phyloP scores from a whole-genome alignment of 805 yeast genomes.

The Candida lessepsii region DNA sequence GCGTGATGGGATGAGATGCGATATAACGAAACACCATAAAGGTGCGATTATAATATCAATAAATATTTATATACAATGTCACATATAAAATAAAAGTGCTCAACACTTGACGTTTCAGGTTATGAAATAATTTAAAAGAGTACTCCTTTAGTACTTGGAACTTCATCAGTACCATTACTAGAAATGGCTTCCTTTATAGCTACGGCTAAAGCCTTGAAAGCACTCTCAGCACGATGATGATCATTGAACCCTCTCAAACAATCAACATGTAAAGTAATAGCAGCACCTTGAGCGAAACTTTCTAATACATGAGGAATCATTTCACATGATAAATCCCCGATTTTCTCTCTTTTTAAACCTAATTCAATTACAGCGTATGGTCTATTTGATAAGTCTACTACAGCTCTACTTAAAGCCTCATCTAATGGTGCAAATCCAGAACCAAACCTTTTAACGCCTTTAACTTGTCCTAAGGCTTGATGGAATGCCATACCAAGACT shows the following conservation, averaged over 20 bases:
- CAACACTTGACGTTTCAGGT: too few species aligned
- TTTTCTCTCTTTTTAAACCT: slow-evolving; percentile 86
- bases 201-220: slow-evolving; percentile 93
- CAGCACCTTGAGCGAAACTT: slow-evolving; percentile 90
- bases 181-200: slow-evolving; percentile 86
- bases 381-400: slow-evolving; percentile 90
- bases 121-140: slow-evolving; percentile 4
- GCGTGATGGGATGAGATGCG: slow-evolving; percentile 5
- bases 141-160: slow-evolving; percentile 97
- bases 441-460: slow-evolving; percentile 92
- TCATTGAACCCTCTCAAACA: slow-evolving; percentile 91
- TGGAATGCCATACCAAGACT: slow-evolving; percentile 89
- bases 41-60: not conserved
- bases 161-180: slow-evolving; percentile 81
- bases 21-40: too few species aligned
- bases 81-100: too few species aligned
- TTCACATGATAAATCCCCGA: slow-evolving; percentile 89
- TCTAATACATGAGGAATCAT: slow-evolving; percentile 98
- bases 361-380: slow-evolving; percentile 89
- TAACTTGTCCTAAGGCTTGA: slow-evolving; percentile 82
- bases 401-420: slow-evolving; percentile 93
- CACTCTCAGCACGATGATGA: slow-evolving; percentile 94
- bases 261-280: slow-evolving; percentile 90
- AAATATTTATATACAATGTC: not conserved
- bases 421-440: slow-evolving; percentile 93